These are phyloP conservation scores for Salix caprea DNA, from an alignment of 345 rosid species.

Conservation along the genomic window DNA sequence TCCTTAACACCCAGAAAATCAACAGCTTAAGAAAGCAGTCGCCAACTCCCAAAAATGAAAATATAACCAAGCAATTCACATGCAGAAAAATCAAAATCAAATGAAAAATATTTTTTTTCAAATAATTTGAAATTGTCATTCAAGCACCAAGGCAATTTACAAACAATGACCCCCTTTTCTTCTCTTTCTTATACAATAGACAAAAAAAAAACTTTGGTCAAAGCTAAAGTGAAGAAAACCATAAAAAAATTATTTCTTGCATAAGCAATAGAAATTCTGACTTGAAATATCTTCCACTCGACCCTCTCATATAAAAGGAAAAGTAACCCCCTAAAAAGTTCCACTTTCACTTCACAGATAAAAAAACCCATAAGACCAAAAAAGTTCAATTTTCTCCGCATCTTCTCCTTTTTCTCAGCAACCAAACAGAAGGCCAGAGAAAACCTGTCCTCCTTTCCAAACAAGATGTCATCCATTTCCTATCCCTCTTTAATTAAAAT, in stretches of 20 bases:
- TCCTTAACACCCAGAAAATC: neutral
- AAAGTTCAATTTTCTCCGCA: neutral
- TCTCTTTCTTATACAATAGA: neutral
- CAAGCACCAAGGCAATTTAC: neutral
- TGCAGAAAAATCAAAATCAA: neutral
- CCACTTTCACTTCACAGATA: neutral
- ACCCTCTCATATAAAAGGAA: neutral
- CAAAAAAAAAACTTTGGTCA: neutral
- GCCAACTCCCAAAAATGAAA: neutral
- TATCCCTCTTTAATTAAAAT: neutral
- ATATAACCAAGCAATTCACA: neutral
- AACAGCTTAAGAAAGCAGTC: neutral
- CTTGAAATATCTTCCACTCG: neutral
- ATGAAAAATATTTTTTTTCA: neutral
- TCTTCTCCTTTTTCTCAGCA: constrained; percentile 9
- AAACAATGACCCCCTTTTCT: neutral
- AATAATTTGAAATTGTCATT: neutral
- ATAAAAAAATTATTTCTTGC: neutral
- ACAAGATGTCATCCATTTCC: neutral
- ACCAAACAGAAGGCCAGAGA: neutral
- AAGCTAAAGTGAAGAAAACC: neutral
- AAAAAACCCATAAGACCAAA: neutral
- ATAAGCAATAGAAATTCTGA: neutral
- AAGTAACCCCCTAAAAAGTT: neutral
- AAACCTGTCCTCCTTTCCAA: neutral